Base-by-base conservation (phyloP, 2,329 filamentous ascomycete species). In the Rhinocladiella similis region DNA sequence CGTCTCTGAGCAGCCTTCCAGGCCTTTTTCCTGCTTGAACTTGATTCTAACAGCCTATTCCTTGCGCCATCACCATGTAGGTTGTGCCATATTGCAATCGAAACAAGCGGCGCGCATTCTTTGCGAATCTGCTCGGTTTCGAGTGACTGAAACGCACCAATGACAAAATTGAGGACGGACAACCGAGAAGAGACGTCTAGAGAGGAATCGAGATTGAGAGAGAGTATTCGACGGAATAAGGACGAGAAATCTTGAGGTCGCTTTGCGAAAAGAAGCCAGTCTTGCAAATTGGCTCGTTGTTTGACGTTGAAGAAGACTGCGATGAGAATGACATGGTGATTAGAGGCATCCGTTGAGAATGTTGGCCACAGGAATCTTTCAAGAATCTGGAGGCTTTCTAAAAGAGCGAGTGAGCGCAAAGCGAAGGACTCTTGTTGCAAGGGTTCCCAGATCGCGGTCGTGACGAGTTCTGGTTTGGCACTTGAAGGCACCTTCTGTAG, bases 291-390 rank as follows among this genome's bases (percentile, higher is more conserved):
- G 70, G 97, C 93, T 64, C 90, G 85, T 68, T 88, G 84, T 77
- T 97, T 97, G 57, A 92, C 86, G 71, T 93, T 96, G 61, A 89
- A 83, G 67, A 99, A 86, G 61, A 97, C 74, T 14, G 89, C 89
- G 67, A 97, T 85, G 60, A 99, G 80, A 33, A 97, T 79, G 52
- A 97, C 88, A 71, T 99, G 93, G 68, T 91, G 87, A 71, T 99
- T 95, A 29, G 93, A 96, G 3, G 91, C 85, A 67, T 94, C 86
- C 62, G 96, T 90, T 12, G 83, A 86, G 71, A 95, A 99, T 50
- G 89, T 90, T 45, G 94, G 94, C 94, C 94, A 99, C 25, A 99
- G 81, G 70, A 96, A 97, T 87, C 83, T 89, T 72, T 99, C 94
- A 57, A 99, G 75, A 41, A 92, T 85, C 76, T 97, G 94, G 66